Percentiles rank a stretch among this genome's conserved stretches.
Evolutionary conservation across 805 yeast genomes (phyloP).

Genomic region (Candida nanaspora): DNA sequence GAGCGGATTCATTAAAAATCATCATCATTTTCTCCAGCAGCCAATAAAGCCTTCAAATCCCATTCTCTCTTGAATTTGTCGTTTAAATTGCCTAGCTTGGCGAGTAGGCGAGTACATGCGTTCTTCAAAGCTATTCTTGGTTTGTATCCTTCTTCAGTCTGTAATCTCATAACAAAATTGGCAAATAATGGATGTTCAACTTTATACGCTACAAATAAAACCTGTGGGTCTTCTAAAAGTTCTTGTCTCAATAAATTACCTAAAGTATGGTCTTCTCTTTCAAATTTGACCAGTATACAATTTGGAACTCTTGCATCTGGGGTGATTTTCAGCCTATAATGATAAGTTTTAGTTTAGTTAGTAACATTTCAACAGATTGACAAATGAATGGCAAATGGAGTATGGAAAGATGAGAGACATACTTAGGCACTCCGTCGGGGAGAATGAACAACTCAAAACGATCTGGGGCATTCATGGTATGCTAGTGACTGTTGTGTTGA

Average conservation of each 20-base stretch:
- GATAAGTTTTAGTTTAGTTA: neutral
- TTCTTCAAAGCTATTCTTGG: constrained; percentile 86
- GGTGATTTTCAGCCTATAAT: constrained; percentile 60
- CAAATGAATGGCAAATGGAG: too few species aligned
- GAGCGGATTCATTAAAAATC: constrained; percentile 7
- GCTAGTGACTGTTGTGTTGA: too few species aligned
- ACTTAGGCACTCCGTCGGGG: constrained; percentile 97
- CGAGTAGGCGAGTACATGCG: constrained; percentile 80
- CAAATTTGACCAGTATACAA: constrained; percentile 87
- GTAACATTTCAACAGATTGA: too few species aligned
- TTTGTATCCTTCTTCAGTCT: constrained; percentile 90
- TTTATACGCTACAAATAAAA: constrained; percentile 95
- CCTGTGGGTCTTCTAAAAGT: constrained; percentile 76
- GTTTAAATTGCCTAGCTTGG: constrained; percentile 66
- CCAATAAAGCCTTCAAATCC: constrained; percentile 73
- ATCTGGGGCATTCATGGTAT: constrained; percentile 90
- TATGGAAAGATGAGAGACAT: constrained; percentile 25
- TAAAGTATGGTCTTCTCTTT: constrained; percentile 95
- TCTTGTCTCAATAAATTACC: constrained; percentile 88
- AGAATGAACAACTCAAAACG: constrained; percentile 92
- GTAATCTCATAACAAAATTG: constrained; percentile 87
- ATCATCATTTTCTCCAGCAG: constrained; percentile 43
- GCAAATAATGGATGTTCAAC: constrained; percentile 98
- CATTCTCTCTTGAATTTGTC: constrained; percentile 86
- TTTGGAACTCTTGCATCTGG: constrained; percentile 96